Evolutionary conservation across 108 stramenopile species (phyloP).

Genomic region (Skeletonema grethae): DNA sequence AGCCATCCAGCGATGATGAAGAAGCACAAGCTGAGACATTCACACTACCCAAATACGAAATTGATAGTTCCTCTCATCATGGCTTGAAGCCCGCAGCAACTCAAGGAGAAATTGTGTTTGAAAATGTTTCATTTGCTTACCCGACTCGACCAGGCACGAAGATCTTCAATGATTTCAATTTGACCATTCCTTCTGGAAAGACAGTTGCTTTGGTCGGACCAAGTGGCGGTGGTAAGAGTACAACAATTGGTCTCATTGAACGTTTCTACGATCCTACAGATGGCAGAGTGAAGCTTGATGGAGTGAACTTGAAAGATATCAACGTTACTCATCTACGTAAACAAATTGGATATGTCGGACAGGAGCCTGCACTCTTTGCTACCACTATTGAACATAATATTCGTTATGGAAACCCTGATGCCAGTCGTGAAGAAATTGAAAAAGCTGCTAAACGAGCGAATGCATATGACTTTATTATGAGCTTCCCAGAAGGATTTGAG

Average conservation of each 20-base stretch:
- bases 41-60: constrained; percentile 50
- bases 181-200: constrained; percentile 59
- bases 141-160: constrained; percentile 73
- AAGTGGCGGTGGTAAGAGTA: constrained; percentile 78
- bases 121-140: constrained; percentile 83
- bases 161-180: constrained; percentile 61
- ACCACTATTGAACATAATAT: constrained; percentile 92
- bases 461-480: constrained; percentile 86
- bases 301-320: constrained; percentile 76
- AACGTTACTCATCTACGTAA: constrained; percentile 81
- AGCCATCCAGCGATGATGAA: constrained; percentile 24
- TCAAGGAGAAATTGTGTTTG: constrained; percentile 58
- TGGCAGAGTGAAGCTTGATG: constrained; percentile 86
- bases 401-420: constrained; percentile 70
- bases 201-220: constrained; percentile 75
- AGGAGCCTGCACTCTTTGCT: constrained; percentile 93
- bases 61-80: constrained; percentile 57
- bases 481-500: constrained; percentile 77
- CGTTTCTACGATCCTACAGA: constrained; percentile 90
- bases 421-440: constrained; percentile 70
- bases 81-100: constrained; percentile 61
- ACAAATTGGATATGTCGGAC: constrained; percentile 90
- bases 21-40: constrained; percentile 18
- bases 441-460: constrained; percentile 89
- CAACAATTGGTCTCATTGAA: constrained; percentile 75